Base-by-base conservation (phyloP, 768 basidiomycete species). In the Daedaleopsis nitida region DNA sequence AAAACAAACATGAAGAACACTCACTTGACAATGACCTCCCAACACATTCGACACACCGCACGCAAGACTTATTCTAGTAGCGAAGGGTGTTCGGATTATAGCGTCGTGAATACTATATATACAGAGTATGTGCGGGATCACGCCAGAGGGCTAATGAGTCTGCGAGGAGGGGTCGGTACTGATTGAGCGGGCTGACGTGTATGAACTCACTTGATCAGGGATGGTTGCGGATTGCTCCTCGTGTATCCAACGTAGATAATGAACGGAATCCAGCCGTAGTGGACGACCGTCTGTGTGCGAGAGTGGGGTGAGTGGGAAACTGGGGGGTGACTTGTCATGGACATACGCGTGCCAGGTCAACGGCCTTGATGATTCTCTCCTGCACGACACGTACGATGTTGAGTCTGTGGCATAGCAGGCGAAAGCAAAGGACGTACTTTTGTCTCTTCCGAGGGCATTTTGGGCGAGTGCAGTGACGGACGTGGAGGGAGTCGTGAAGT, bases 191-290 rank as follows among this genome's bases (percentile, higher is more conserved):
- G 50, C 43, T 42, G 44, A 49, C 21, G 55, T 38, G 17, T 1
- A 35, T 19, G 27, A 53, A 55, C 37, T 69, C 57, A 96, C 95
- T 97, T 96, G 76, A 96, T 96, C 70, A 98, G 79, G 42, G 94
- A 94, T 19, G 96, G 96, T 68, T 95, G 93, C 34, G 96, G 96
- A 72, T 91, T 93, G 72, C 93, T 95, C 67, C 90, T 81, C 55
- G 90, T 92, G 79, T 92, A 97, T 38, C 96, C 96, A 71, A 97
- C 83, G 75, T 95, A 97, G 70, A 98, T 96, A 70, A 98, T 93
- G 72, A 96, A 78, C 35, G 96, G 96, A 70, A 98, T 94, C 94
- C 96, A 98, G 65, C 88, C 89, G 68, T 95, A 97, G 77, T 97
- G 94, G 55, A 97, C 72, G 69, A 95, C 82, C 60, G 91, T 94